phyloP scores from a whole-genome alignment of 768 basidiomycete genomes.

The Tricholoma sp. region DNA sequence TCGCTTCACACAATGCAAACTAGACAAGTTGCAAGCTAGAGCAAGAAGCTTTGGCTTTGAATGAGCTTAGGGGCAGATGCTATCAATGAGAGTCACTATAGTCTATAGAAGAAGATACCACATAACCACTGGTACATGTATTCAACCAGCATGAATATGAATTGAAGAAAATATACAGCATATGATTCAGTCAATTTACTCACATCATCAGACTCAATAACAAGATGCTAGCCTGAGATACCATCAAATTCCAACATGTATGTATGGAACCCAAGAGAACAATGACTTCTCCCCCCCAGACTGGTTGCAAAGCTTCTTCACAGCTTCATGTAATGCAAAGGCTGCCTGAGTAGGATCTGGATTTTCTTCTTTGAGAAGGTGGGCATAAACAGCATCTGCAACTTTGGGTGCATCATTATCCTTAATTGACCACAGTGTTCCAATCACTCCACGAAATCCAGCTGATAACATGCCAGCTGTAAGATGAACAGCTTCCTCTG shows the following conservation, averaged over 20 bases:
- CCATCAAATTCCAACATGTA: neutral
- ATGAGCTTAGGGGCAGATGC: no score
- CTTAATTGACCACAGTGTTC: conserved; percentile 38
- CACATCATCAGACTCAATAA: no score
- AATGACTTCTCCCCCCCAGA: neutral
- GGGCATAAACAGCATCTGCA: conserved; percentile 27
- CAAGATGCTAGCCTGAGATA: no score
- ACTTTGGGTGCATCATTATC: conserved; percentile 30
- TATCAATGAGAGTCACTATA: no score
- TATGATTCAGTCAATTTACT: no score
- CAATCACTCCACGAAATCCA: conserved; percentile 28
- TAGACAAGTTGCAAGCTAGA: no score
- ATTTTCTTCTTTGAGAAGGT: conserved; percentile 12
- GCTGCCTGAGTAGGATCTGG: conserved; percentile 10
- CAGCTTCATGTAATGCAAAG: neutral
- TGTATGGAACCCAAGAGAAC: neutral
- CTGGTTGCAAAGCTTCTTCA: neutral
- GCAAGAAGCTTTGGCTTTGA: no score
- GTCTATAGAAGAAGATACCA: no score
- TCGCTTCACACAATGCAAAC: no score
- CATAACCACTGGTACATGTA: no score
- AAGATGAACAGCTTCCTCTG: conserved; percentile 27
- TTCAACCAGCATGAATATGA: no score
- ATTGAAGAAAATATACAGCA: no score
- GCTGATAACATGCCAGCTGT: conserved; percentile 33